Evolutionary conservation across 2,329 filamentous ascomycete species (phyloP).

Genomic region (Botryotinia calthae): DNA sequence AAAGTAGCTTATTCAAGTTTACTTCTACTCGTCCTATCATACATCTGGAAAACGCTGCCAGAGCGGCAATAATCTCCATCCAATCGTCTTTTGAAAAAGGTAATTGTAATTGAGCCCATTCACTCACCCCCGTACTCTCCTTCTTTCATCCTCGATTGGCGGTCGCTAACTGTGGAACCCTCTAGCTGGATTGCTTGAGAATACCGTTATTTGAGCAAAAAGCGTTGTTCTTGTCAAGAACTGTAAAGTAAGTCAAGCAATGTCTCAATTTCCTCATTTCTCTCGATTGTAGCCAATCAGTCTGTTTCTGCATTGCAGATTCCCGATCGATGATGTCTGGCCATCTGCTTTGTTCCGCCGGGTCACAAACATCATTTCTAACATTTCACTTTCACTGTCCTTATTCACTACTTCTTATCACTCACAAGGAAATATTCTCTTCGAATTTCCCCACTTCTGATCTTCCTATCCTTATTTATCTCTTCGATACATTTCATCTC

Average conservation of each 20-base stretch:
- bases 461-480: not conserved
- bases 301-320: constrained; percentile 1
- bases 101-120: constrained; percentile 18
- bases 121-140: not conserved
- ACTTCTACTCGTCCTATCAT: constrained; percentile 19
- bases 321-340: not conserved
- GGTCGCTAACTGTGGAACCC: constrained; percentile 22
- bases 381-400: constrained; percentile 2
- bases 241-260: constrained; percentile 31
- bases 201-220: constrained; percentile 21
- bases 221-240: constrained; percentile 26
- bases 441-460: not conserved
- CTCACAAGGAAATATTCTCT: not conserved
- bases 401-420: constrained; percentile 11
- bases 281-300: not conserved
- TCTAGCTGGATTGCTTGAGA: constrained; percentile 28
- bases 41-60: constrained; percentile 17
- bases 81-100: constrained; percentile 26
- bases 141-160: not conserved
- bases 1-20: constrained; percentile 23
- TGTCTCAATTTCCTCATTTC: not conserved
- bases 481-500: not conserved
- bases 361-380: constrained; percentile 1
- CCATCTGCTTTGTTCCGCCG: constrained; percentile 1
- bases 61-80: constrained; percentile 12